phyloP scores from a whole-genome alignment of 2,329 filamentous ascomycete genomes.

The Arthrobotrys entomopaga region DNA sequence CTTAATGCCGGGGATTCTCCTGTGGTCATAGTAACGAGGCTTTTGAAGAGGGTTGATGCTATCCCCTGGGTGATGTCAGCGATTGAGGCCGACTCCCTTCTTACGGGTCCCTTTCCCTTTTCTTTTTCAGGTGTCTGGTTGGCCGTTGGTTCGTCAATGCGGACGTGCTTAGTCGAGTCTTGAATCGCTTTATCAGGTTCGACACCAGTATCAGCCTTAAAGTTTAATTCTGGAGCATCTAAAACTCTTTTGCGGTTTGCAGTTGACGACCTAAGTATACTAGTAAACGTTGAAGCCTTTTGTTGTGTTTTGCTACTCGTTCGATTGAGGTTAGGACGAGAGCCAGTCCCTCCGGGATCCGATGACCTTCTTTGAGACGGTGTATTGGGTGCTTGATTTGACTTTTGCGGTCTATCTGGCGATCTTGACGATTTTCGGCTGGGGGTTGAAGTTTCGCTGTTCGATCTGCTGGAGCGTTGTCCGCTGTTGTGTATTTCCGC shows the following conservation, averaged over 20 bases:
- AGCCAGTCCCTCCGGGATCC: slow-evolving; percentile 7
- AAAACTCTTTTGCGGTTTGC: slow-evolving; percentile 9
- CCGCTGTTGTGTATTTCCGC: slow-evolving; percentile 46
- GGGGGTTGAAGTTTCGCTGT: slow-evolving; percentile 33
- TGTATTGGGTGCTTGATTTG: not conserved
- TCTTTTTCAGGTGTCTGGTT: not conserved
- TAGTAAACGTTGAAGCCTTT: slow-evolving; percentile 22
- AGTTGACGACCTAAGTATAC: slow-evolving; percentile 13
- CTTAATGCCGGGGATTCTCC: not conserved
- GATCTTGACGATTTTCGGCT: slow-evolving; percentile 49
- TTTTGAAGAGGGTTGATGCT: slow-evolving; percentile 32
- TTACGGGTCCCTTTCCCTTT: not conserved
- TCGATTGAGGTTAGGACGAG: not conserved
- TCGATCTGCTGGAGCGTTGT: slow-evolving; percentile 39
- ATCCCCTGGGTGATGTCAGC: slow-evolving; percentile 19
- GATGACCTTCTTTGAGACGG: slow-evolving; percentile 18
- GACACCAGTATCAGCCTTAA: not conserved
- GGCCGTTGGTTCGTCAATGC: not conserved
- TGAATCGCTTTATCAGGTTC: not conserved
- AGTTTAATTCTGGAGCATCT: not conserved
- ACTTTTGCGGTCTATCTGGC: slow-evolving; percentile 7
- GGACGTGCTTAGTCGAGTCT: slow-evolving; percentile 7
- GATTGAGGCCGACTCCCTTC: not conserved
- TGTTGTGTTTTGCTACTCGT: not conserved
- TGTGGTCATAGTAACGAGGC: slow-evolving; percentile 35